Base-by-base conservation (phyloP, 2,329 filamentous ascomycete genomes). In the Aureobasidium musti region DNA sequence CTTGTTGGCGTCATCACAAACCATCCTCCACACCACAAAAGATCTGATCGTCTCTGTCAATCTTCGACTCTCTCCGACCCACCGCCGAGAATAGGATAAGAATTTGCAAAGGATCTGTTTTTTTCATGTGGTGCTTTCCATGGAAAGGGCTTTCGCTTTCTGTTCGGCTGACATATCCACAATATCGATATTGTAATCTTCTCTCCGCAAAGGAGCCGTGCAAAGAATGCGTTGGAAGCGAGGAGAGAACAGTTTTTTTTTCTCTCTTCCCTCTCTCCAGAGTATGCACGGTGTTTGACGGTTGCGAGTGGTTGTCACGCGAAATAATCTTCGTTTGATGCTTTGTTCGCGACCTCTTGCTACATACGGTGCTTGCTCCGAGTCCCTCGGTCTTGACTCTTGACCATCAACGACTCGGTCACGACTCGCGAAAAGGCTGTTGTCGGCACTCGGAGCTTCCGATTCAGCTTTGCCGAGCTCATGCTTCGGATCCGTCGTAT, bases 41-140 rank as follows among this genome's bases (percentile, higher is more conserved):
- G 43, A 47, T 26, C 21, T 17, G 35, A 39, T 37, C 35, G 10
- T 63, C 30, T 30, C 23, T 17, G 33, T 61, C 41, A 50, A 59
- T 59, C 54, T 59, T 45, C n/a, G n/a, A 17, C 49, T 41, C 50
- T 41, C 21, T 52, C 59, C 59, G 59, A 63, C 23, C 21, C 45
- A 63, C 30, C 59, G 59, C 59, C 59, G 59, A 52, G 28, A 30
- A 28, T 41, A 33, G 26, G n/a, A 21, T 10, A 50, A 63, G 59
- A 63, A 26, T 63, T 39, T 63, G 59, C 17, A 52, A 63, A 63
- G 57, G 21, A 45, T 59, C 28, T 59, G 26, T 45, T 43, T 26
- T 41, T 30, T 33, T 33, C 8, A 5, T 33, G 30, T 7, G 21
- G 21, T 60, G n/a, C 28, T 61, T 61, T 49, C 30, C 26, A 26